Conservation (phyloP, 1,284 basidiomycete species). For the Dichomitus squalens region DNA sequence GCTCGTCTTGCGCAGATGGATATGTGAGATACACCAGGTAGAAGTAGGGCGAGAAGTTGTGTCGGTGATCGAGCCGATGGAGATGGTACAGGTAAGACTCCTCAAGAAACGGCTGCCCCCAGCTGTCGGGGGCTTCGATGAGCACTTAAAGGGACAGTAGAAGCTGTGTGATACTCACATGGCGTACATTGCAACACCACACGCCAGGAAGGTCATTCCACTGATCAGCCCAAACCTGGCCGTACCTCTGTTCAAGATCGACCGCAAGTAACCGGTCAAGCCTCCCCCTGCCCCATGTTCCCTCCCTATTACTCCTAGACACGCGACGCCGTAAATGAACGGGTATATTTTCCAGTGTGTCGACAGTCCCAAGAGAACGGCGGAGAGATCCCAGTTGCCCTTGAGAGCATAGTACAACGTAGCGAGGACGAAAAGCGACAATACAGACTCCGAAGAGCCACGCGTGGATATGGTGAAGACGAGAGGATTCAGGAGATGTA, state of each 20-base stretch:
- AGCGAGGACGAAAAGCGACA: slow-evolving; percentile 80
- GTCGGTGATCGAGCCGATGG: slow-evolving; percentile 89
- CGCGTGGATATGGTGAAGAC: slow-evolving; percentile 96
- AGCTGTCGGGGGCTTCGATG: slow-evolving; percentile 51
- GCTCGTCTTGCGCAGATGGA: slow-evolving; percentile 37
- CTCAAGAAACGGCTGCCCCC: slow-evolving; percentile 91
- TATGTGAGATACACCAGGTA: slow-evolving; percentile 89
- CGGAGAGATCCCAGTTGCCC: slow-evolving; percentile 60
- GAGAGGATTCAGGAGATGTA: slow-evolving; percentile 90
- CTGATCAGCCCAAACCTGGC: slow-evolving; percentile 73
- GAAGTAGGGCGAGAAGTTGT: slow-evolving; percentile 99
- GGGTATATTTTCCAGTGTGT: slow-evolving; percentile 98
- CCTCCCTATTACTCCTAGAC: slow-evolving; percentile 66
- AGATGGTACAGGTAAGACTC: slow-evolving; percentile 96
- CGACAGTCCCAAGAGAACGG: slow-evolving; percentile 74
- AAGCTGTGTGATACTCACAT: slow-evolving; percentile 57
- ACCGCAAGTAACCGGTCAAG: slow-evolving; percentile 37
- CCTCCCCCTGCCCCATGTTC: slow-evolving; percentile 25
- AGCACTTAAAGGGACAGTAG: slow-evolving; percentile 4
- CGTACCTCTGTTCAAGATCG: slow-evolving; percentile 57
- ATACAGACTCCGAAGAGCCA: slow-evolving; percentile 91
- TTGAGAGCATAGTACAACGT: slow-evolving; percentile 66
- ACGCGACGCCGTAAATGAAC: slow-evolving; percentile 83
- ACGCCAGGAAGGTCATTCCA: slow-evolving; percentile 65
- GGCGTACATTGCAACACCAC: slow-evolving; percentile 72